These are phyloP conservation scores for Hyphodiscus sp. DNA, from an alignment of 2,329 filamentous ascomycete species.

Conservation along the genomic window DNA sequence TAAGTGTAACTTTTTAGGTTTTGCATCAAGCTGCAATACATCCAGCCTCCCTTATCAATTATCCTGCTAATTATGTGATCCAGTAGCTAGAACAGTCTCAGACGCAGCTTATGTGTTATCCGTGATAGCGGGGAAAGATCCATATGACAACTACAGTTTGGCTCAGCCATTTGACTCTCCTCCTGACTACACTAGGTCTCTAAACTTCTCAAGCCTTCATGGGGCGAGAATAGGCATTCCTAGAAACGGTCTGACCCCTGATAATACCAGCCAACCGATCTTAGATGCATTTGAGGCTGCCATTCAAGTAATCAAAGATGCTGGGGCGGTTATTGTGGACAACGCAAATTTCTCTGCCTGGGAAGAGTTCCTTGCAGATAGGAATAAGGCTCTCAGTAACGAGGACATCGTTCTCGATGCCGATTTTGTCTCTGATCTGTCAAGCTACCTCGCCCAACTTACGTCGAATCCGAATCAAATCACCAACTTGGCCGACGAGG, in stretches of 20 bases:
- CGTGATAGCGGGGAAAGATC: slow-evolving; percentile 56
- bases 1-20: background rate
- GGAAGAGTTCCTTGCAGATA: slow-evolving; percentile 35
- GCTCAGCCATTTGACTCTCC: slow-evolving; percentile 47
- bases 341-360: slow-evolving; percentile 52
- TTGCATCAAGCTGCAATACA: background rate
- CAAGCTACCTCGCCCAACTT: slow-evolving; percentile 50
- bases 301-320: slow-evolving; percentile 43
- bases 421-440: slow-evolving; percentile 54
- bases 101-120: slow-evolving; percentile 59
- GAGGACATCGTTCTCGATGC: slow-evolving; percentile 43
- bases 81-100: slow-evolving; percentile 53
- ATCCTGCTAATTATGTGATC: slow-evolving; percentile 38
- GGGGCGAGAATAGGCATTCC: slow-evolving; percentile 60
- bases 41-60: slow-evolving; percentile 40
- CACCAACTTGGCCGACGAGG: slow-evolving; percentile 42
- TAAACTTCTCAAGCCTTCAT: slow-evolving; percentile 43
- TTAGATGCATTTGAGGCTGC: slow-evolving; percentile 49
- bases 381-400: slow-evolving; percentile 16
- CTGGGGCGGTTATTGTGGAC: slow-evolving; percentile 55
- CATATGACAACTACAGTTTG: slow-evolving; percentile 56
- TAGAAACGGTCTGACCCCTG: slow-evolving; percentile 45
- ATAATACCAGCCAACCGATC: slow-evolving; percentile 33
- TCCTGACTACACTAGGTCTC: slow-evolving; percentile 56
- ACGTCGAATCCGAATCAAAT: slow-evolving; percentile 52